Evolutionary conservation across 2,329 filamentous ascomycete genomes (phyloP), one percentile per base, ranked within the genome.

Genomic region (Cercospora sojina): DNA sequence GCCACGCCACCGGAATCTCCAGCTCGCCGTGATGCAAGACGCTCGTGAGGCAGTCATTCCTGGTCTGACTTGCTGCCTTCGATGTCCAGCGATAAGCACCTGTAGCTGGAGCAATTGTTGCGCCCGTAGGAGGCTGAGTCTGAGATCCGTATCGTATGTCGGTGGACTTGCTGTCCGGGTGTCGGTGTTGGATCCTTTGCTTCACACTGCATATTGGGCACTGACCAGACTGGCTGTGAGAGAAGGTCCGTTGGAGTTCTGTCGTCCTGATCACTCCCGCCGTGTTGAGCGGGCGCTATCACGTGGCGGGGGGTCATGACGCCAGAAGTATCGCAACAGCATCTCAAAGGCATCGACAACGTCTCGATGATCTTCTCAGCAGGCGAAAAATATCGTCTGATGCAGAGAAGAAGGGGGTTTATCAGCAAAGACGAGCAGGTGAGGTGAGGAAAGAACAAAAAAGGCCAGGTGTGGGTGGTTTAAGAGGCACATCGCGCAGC

Each of bases 391-490:
- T 2, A n/a, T 3, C 16, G 10, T 18, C 13, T 29, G 16, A 10
- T 7, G 5, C 16, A 29, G 13, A 31, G 18, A 32, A 47, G 35
- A 25, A 49, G 13, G n/a, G 35, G 4, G 27, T 29, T 49, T n/a
- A n/a, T 27, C 18, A 25, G 18, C 27, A 29, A 10, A 47, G 58
- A 60, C 32, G 27, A 49, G 38, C 38, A 47, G 58, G 41, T 60
- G 58, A 60, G 29, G 59, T 23, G 62, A 59, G 31, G 53, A 47
- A 64, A 41, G 35, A 67, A n/a, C n/a, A 63, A 67, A 38, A 58
- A 7, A 32, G 51, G 53, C 63, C 29, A 59, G 38, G 49, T 58
- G 18, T 51, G 35, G 38, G 49, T 60, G 58, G 58, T 43, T 43
- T 13, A 60, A 60, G 38, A 60, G 58, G 58, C 20, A 43, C 58